These are phyloP conservation scores for Calonectria montana DNA, from an alignment of 2,329 filamentous ascomycete genomes.

Conservation along the genomic window DNA sequence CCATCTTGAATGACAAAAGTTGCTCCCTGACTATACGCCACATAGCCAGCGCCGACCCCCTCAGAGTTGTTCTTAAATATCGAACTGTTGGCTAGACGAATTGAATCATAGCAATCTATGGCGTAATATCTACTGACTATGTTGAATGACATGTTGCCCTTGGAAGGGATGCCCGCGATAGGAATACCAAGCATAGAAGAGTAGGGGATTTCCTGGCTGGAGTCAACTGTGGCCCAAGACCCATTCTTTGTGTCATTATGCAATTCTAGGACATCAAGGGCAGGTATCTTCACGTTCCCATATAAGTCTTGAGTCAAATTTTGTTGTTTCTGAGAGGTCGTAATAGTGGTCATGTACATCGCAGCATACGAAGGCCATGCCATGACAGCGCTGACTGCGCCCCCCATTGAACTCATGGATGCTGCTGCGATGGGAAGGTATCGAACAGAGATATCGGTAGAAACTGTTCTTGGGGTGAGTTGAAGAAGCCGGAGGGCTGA, in stretches of 20 bases:
- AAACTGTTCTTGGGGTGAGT: neutral
- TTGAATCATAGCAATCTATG: neutral
- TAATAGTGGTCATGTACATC: neutral
- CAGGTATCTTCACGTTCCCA: neutral
- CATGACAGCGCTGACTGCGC: neutral
- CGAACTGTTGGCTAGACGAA: neutral
- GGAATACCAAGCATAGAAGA: slow-evolving; percentile 3
- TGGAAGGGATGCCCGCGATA: neutral
- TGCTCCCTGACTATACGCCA: neutral
- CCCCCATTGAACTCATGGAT: neutral
- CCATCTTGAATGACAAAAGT: neutral
- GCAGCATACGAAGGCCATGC: neutral
- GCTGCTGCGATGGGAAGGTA: neutral
- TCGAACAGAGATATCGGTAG: neutral
- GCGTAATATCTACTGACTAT: neutral
- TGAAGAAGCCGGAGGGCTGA: slow-evolving; percentile 2
- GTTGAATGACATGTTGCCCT: neutral
- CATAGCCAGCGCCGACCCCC: neutral
- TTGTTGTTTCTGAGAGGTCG: neutral
- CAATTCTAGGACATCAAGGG: neutral
- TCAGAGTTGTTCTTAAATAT: neutral
- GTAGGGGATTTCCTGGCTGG: neutral
- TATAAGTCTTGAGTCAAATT: neutral
- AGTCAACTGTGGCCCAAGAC: neutral
- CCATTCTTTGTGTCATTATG: neutral